Percentiles rank a stretch among this genome's conserved stretches.
Conservation (phyloP, 2,329 filamentous ascomycete species). For the Macrophomina tecta region DNA sequence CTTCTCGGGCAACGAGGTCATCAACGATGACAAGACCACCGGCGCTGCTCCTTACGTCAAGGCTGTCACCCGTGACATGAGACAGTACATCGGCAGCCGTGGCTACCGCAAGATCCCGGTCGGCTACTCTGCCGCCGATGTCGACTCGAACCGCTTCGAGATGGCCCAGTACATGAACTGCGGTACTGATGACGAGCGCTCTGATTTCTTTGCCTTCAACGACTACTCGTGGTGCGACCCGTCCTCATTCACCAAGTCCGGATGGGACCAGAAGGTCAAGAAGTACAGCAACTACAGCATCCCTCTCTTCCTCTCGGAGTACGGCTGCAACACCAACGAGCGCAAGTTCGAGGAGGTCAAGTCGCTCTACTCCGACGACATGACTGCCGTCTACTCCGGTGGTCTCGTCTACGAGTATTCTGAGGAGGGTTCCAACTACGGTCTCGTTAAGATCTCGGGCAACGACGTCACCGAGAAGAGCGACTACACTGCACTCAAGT, state of each 20-base stretch:
- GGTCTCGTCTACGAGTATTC: conserved; percentile 97
- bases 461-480: conserved; percentile 60
- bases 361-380: conserved; percentile 79
- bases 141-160: conserved; percentile 82
- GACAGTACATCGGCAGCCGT: conserved; percentile 78
- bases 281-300: conserved; percentile 45
- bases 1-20: conserved; percentile 82
- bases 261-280: conserved; percentile 68
- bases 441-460: conserved; percentile 72
- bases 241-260: conserved; percentile 70
- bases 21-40: conserved; percentile 68
- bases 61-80: conserved; percentile 79
- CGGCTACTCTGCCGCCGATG: conserved; percentile 85
- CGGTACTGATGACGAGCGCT: conserved; percentile 79
- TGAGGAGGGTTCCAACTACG: conserved; percentile 68
- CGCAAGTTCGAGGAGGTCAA: conserved; percentile 82
- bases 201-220: conserved; percentile 89
- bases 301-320: conserved; percentile 87
- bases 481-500: conserved; percentile 68
- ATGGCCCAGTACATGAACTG: conserved; percentile 95
- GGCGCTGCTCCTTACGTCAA: conserved; percentile 71
- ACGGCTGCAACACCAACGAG: conserved; percentile 82
- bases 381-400: conserved; percentile 91
- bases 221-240: conserved; percentile 76
- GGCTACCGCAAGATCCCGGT: conserved; percentile 73